Conservation (phyloP, 768 basidiomycete genomes). For the Boletus subparvulus region DNA sequence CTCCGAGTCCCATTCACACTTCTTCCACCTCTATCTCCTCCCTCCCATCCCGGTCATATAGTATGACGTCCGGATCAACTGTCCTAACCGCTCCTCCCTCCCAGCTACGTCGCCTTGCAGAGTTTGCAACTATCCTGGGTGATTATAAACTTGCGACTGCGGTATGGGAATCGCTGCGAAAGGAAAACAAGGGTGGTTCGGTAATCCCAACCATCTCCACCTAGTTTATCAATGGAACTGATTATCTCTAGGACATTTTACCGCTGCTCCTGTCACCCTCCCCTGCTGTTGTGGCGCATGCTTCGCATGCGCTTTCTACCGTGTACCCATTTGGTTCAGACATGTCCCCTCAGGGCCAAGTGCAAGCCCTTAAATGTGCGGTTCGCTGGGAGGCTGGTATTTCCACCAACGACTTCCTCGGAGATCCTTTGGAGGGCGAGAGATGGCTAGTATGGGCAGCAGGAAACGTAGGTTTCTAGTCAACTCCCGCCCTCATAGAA, state of each 20-base stretch:
- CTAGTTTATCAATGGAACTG: slow-evolving; percentile 6
- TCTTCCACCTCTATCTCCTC: slow-evolving; percentile 41
- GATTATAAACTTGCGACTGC: slow-evolving; percentile 81
- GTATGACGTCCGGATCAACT: slow-evolving; percentile 20
- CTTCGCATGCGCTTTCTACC: slow-evolving; percentile 54
- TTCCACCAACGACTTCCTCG: slow-evolving; percentile 53
- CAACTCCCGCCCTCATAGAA: background rate
- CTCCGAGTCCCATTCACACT: slow-evolving; percentile 40
- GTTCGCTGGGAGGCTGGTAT: slow-evolving; percentile 79
- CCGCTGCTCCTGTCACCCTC: slow-evolving; percentile 72
- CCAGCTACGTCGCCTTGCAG: slow-evolving; percentile 86
- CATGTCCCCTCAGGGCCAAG: slow-evolving; percentile 58
- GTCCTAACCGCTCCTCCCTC: slow-evolving; percentile 44
- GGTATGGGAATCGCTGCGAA: slow-evolving; percentile 85
- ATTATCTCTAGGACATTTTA: slow-evolving; percentile 67
- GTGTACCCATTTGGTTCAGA: slow-evolving; percentile 47
- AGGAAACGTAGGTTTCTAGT: slow-evolving; percentile 57
- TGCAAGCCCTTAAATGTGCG: slow-evolving; percentile 66
- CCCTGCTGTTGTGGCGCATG: slow-evolving; percentile 58
- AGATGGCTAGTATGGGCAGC: slow-evolving; percentile 87
- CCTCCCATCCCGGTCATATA: slow-evolving; percentile 36
- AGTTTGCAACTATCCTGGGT: slow-evolving; percentile 90
- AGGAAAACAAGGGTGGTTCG: slow-evolving; percentile 85
- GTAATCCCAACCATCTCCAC: slow-evolving; percentile 39
- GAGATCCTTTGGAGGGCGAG: slow-evolving; percentile 65